Evolutionary conservation across 2,329 filamentous ascomycete genomes (phyloP), one percentile per base, ranked within the genome.

Genomic region (Calonectria hawksworthii): DNA sequence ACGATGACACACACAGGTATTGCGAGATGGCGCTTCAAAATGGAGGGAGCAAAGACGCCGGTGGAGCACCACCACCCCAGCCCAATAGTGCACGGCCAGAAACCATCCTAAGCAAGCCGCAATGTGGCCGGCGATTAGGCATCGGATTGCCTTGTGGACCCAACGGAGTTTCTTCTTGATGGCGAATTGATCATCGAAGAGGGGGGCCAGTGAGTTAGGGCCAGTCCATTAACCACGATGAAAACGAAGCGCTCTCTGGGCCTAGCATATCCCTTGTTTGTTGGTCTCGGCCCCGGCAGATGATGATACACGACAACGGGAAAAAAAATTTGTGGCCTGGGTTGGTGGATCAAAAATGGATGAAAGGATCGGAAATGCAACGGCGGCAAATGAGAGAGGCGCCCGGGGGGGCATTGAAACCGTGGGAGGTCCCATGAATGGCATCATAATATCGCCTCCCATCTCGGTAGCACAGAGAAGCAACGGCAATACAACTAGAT

Each of bases 91-190:
- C 75, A 77, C 64, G 56, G 70, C 67, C 78, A 79, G 76, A 52
- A 64, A 44, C 23, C 47, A 70, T 64, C 59, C 41, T 56, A 50
- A 69, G 28, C 26, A 47, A 54, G 61, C 30, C 38, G 32, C 50
- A 59, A 68, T 34, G 52, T 50, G 61, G 61, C 61, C 64, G 63
- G 68, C 41, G 41, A 79, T 72, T 69, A 73, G 66, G 51, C 71
- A 78, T 72, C 72, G 76, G 76, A 78, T 80, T 76, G 75, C 68
- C 74, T 71, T 71, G 76, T 80, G 75, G 77, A 71, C 75, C 79
- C 72, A 68, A 52, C 76, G 51, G 73, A 74, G 70, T 77, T 72
- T 65, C 76, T 74, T 70, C 76, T 79, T 79, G 74, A 72, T 73
- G 70, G 75, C 73, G 75, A 71, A 71, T 71, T 75, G 72, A 67